Conservation (phyloP, 192 early-diverging fungal species). For the Endogone sp. region DNA sequence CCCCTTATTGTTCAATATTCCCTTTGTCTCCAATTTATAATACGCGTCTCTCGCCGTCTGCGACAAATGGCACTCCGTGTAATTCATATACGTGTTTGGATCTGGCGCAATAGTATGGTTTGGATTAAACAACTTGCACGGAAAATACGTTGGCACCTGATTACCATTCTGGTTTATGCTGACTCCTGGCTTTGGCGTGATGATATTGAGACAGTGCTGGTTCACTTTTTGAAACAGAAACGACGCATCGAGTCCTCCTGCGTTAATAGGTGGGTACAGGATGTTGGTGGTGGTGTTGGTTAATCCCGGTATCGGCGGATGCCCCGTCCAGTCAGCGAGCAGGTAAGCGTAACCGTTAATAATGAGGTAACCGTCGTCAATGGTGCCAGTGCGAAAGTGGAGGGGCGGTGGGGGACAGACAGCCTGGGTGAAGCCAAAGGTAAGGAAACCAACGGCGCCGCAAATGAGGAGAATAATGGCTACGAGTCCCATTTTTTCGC, state of each 20-base stretch:
- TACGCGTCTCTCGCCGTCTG: constrained; percentile 20
- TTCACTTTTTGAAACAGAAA: constrained; percentile 61
- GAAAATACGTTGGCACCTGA: constrained; percentile 16
- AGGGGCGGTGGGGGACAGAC: constrained; percentile 44
- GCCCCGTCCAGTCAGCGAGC: constrained; percentile 29
- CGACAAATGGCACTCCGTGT: constrained; percentile 52
- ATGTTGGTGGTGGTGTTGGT: constrained; percentile 37
- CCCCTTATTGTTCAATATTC: constrained; percentile 15
- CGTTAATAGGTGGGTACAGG: constrained; percentile 46
- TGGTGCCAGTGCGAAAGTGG: constrained; percentile 33
- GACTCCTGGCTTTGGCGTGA: constrained; percentile 16
- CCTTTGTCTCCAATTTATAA: constrained; percentile 2
- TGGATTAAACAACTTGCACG: constrained; percentile 29
- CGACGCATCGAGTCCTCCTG: constrained; percentile 66
- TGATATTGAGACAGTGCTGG: constrained; percentile 11
- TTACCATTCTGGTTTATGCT: constrained; percentile 13
- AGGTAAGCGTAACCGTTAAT: constrained; percentile 66
- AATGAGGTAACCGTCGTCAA: constrained; percentile 37
- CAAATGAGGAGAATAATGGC: constrained; percentile 74
- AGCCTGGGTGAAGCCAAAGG: constrained; percentile 75
- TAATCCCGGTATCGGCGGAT: constrained; percentile 16
- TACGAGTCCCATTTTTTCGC: constrained; percentile 90
- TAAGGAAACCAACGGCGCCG: constrained; percentile 74
- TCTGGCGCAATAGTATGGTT: constrained; percentile 36
- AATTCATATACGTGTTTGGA: constrained; percentile 47